These are phyloP conservation scores for Calendula officinalis DNA, from an alignment of 129 eudicot species.

Conservation along the genomic window DNA sequence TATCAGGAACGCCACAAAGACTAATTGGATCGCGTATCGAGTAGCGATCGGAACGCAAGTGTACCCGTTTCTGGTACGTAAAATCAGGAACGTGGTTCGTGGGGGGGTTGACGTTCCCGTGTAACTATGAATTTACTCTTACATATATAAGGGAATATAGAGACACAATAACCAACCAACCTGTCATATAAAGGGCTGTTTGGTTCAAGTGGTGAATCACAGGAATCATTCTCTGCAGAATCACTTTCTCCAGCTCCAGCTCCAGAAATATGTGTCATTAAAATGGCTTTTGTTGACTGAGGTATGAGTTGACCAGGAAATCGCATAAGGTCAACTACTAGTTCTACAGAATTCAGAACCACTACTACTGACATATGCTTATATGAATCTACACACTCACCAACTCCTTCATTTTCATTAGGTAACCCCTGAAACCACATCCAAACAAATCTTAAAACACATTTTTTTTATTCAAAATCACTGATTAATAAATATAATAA, in stretches of 20 bases:
- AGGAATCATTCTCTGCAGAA: slow-evolving; percentile 96
- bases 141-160: neutral
- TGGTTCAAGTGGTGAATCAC: slow-evolving; percentile 95
- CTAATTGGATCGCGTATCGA: no score
- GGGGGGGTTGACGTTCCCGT: no score
- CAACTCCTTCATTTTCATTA: slow-evolving; percentile 59
- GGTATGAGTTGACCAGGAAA: slow-evolving; percentile 88
- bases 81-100: no score
- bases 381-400: slow-evolving; percentile 65
- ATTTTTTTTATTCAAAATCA: neutral
- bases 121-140: no score
- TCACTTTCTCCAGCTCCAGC: slow-evolving; percentile 84
- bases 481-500: neutral
- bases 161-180: slow-evolving; percentile 63
- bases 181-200: slow-evolving; percentile 93
- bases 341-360: slow-evolving; percentile 80
- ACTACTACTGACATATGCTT: slow-evolving; percentile 94
- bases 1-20: no score
- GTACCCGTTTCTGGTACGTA: no score
- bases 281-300: slow-evolving; percentile 67
- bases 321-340: slow-evolving; percentile 82
- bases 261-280: slow-evolving; percentile 78
- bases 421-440: slow-evolving; percentile 67
- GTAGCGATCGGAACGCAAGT: no score
- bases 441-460: no score